A percentile compares a stretch with the other conserved stretches of the same genome.
Evolutionary conservation across 352 stramenopile genomes (phyloP).

Genomic region (Chrysophaeum taylorii): DNA sequence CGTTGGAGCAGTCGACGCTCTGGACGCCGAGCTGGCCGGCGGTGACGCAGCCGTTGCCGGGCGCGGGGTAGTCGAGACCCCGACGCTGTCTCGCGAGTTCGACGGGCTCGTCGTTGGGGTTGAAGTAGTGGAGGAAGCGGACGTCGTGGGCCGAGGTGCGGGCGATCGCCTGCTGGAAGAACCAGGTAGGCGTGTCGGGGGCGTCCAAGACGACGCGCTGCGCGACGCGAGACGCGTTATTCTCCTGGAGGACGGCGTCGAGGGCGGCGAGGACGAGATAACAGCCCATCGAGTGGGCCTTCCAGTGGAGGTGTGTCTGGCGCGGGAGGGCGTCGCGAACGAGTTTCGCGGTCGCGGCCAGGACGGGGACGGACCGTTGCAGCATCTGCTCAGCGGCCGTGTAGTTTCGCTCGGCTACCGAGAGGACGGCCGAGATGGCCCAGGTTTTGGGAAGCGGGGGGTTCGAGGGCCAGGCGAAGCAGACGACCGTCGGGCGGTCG

Average conservation of each 20-base stretch:
- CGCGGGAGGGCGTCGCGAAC: background rate
- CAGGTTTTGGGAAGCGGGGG: background rate
- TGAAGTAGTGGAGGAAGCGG: constrained; percentile 8
- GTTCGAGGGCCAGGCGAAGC: constrained; percentile 12
- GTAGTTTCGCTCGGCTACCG: constrained; percentile 10
- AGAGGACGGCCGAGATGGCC: constrained; percentile 9
- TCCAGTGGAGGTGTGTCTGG: background rate
- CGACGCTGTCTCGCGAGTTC: constrained; percentile 9
- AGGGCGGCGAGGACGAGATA: background rate
- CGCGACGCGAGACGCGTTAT: background rate
- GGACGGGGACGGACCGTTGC: background rate
- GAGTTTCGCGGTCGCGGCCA: background rate
- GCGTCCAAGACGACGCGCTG: background rate
- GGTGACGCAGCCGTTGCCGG: background rate
- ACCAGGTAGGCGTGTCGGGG: constrained; percentile 7
- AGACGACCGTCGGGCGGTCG: background rate
- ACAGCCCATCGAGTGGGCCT: constrained; percentile 9
- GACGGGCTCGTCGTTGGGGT: background rate
- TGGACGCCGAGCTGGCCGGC: background rate
- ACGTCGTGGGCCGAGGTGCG: background rate
- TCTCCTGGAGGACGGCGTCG: background rate
- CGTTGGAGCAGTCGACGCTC: background rate
- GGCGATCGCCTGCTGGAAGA: background rate
- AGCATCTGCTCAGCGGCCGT: constrained; percentile 4
- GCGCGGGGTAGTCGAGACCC: background rate